These are phyloP conservation scores for Gracilariopsis chorda DNA, from an alignment of 23 red algal genomes.

Conservation along the genomic window DNA sequence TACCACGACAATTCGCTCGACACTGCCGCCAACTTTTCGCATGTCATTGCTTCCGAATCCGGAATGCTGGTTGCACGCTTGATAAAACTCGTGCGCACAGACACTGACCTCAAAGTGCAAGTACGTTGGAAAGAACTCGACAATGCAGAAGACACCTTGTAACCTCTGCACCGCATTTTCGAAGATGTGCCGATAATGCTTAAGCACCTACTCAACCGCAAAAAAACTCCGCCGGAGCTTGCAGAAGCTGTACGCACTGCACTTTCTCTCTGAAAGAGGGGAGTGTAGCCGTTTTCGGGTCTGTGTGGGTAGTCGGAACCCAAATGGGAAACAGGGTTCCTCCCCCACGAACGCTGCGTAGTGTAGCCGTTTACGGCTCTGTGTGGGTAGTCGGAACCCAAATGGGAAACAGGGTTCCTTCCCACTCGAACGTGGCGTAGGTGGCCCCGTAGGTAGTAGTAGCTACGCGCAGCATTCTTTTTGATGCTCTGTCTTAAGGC, in stretches of 20 bases:
- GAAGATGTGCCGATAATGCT: background rate
- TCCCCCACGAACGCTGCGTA: too few relatives aligned
- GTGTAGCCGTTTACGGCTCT: too few relatives aligned
- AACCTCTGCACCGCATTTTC: background rate
- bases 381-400: too few relatives aligned
- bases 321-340: too few relatives aligned
- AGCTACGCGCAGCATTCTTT: too few relatives aligned
- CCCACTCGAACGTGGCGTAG: too few relatives aligned
- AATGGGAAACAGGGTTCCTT: too few relatives aligned
- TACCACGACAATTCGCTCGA: background rate
- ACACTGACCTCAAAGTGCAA: background rate
- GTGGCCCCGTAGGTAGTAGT: too few relatives aligned
- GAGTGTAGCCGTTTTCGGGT: background rate
- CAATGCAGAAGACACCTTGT: background rate
- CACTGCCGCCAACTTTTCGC: background rate
- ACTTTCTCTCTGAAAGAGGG: background rate
- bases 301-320: too few relatives aligned
- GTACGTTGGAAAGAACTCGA: background rate
- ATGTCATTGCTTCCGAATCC: background rate
- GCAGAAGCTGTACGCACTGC: background rate
- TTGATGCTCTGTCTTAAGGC: too few relatives aligned
- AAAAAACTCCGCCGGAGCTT: background rate
- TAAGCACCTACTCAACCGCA: background rate
- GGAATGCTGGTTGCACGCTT: background rate
- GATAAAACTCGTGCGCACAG: background rate